Evolutionary conservation across 1,284 basidiomycete species (phyloP).

Genomic region (Abortiporus biennis): DNA sequence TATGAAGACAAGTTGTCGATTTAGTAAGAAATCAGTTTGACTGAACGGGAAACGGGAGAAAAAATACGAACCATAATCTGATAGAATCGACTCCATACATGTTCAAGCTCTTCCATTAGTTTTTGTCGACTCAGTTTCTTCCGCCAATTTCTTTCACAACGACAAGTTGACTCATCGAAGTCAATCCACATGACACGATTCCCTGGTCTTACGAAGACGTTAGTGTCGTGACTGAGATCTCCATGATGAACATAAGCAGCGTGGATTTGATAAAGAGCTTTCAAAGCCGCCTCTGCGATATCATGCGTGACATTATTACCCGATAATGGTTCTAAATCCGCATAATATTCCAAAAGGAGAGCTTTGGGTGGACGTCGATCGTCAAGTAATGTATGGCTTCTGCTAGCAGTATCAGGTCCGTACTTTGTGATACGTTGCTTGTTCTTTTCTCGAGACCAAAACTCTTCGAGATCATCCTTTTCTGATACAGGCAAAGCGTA

Average conservation of each 20-base stretch:
- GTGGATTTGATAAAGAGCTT: background rate
- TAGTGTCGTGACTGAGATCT: background rate
- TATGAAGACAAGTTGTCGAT: no score
- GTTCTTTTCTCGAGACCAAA: background rate
- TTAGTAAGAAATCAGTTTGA: no score
- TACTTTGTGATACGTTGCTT: background rate
- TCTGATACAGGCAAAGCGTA: background rate
- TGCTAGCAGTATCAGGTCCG: no score
- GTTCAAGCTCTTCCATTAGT: no score
- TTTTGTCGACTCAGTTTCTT: no score
- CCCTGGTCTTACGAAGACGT: background rate
- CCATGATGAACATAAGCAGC: background rate
- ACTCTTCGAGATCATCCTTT: background rate
- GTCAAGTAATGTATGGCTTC: background rate
- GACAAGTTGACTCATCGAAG: background rate
- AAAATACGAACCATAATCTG: no score
- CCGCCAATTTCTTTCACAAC: no score
- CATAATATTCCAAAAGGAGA: background rate
- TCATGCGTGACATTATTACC: background rate
- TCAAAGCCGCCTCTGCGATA: background rate
- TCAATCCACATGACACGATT: background rate
- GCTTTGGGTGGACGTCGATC: background rate
- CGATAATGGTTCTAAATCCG: background rate
- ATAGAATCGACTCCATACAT: no score
- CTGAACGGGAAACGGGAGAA: no score